Evolutionary conservation across 148 eudicot genomes (phyloP).

Genomic region (Pouteria glomerata): DNA sequence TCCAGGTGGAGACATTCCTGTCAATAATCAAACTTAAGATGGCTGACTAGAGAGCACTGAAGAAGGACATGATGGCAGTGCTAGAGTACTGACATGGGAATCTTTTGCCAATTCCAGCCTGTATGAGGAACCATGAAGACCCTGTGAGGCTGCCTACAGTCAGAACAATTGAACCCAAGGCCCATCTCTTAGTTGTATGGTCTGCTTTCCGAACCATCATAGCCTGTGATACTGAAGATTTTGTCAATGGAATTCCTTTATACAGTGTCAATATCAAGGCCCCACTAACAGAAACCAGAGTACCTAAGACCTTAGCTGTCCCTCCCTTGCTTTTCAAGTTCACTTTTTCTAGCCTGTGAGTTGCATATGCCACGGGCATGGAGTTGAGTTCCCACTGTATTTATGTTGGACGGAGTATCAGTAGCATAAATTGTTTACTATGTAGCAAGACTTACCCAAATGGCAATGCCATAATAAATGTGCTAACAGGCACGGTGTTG

Average conservation of each 20-base stretch:
- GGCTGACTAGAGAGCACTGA: slow-evolving; percentile 24
- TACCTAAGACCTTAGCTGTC: slow-evolving; percentile 28
- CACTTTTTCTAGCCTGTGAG: slow-evolving; percentile 21
- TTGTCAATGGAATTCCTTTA: slow-evolving; percentile 25
- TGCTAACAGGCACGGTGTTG: slow-evolving; percentile 29
- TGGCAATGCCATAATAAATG: slow-evolving; percentile 28
- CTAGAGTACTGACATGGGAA: slow-evolving; percentile 32
- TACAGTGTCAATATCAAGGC: slow-evolving; percentile 26
- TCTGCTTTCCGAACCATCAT: too few species aligned
- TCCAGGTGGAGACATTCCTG: slow-evolving; percentile 22
- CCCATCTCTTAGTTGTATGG: too few species aligned
- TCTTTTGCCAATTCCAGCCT: slow-evolving; percentile 21
- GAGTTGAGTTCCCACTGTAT: too few species aligned
- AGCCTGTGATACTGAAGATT: too few species aligned
- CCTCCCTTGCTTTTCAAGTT: slow-evolving; percentile 19
- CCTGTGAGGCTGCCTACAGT: slow-evolving; percentile 21
- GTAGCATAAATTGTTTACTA: too few species aligned
- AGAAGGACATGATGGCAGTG: slow-evolving; percentile 27
- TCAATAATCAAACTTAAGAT: slow-evolving; percentile 15
- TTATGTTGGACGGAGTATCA: too few species aligned
- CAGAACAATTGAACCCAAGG: slow-evolving; percentile 16
- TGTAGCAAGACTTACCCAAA: slow-evolving; percentile 20
- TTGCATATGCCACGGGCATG: too few species aligned
- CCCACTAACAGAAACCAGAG: slow-evolving; percentile 28
- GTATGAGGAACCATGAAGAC: slow-evolving; percentile 32